Conservation (phyloP, 2,329 filamentous ascomycete species). For the Coniochaeta prunicola region DNA sequence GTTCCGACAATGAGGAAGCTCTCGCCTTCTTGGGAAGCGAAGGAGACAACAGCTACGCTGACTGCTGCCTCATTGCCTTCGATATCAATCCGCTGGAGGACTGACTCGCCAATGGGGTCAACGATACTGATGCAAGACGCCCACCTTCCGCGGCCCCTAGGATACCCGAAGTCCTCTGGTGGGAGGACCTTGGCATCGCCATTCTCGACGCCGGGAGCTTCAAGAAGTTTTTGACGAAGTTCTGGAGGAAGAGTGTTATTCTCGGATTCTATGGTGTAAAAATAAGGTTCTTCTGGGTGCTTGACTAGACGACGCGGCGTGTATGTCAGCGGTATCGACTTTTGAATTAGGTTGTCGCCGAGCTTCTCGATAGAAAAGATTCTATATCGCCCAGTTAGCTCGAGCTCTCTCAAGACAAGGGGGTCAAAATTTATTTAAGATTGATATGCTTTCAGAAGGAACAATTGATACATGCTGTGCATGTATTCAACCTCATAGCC, state of each 20-base stretch:
- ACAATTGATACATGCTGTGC: conserved; percentile 69
- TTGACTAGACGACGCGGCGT: conserved; percentile 84
- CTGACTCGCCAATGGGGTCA: conserved; percentile 65
- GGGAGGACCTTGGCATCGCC: conserved; percentile 65
- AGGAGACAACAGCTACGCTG: conserved; percentile 76
- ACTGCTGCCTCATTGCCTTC: conserved; percentile 88
- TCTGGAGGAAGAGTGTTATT: conserved; percentile 81
- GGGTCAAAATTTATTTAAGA: conserved; percentile 6
- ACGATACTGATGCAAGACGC: conserved; percentile 91
- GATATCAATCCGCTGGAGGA: conserved; percentile 73
- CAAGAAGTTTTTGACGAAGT: conserved; percentile 66
- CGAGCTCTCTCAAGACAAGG: background rate
- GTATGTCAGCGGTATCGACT: conserved; percentile 79
- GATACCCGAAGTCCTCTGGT: conserved; percentile 82
- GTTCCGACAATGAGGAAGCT: conserved; percentile 91
- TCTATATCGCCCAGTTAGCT: conserved; percentile 36
- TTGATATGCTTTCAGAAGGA: conserved; percentile 72
- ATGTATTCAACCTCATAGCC: conserved; percentile 51
- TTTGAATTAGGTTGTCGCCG: conserved; percentile 77
- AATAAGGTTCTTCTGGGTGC: conserved; percentile 80
- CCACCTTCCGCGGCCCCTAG: conserved; percentile 79
- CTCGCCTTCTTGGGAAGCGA: conserved; percentile 83
- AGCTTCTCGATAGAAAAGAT: conserved; percentile 90
- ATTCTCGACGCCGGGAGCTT: conserved; percentile 63
- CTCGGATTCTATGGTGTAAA: conserved; percentile 91